These are phyloP conservation scores for Boechera divaricarpa DNA, from an alignment of 345 rosid genomes.

Conservation along the genomic window DNA sequence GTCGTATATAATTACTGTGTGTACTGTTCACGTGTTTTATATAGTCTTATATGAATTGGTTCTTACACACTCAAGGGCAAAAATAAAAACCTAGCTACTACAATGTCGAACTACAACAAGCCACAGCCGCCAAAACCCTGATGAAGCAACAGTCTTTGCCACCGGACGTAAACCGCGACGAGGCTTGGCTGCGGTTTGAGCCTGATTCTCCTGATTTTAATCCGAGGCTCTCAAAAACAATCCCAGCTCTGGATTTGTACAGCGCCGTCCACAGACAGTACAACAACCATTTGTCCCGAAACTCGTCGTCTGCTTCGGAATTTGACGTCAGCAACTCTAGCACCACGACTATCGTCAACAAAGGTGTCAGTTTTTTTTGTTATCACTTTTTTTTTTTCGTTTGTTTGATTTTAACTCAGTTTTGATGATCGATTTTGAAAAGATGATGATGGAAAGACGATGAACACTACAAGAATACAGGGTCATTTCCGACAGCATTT, in stretches of 20 bases:
- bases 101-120: constrained; percentile 34
- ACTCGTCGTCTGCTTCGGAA: constrained; percentile 57
- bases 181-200: constrained; percentile 69
- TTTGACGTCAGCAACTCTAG: constrained; percentile 33
- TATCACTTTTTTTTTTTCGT: neutral
- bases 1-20: neutral
- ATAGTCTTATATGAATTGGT: neutral
- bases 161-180: constrained; percentile 61
- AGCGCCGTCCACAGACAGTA: constrained; percentile 70
- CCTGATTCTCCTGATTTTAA: constrained; percentile 64
- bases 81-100: constrained; percentile 6
- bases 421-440: neutral
- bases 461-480: constrained; percentile 1
- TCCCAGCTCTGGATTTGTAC: constrained; percentile 78
- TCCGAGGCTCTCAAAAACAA: constrained; percentile 59
- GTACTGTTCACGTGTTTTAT: neutral
- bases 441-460: constrained; percentile 70
- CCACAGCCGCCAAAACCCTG: constrained; percentile 48
- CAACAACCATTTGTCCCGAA: constrained; percentile 52
- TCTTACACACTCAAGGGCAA: neutral
- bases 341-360: constrained; percentile 51
- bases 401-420: neutral
- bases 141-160: constrained; percentile 72
- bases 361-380: constrained; percentile 45
- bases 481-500: no score